Evolutionary conservation across 2,329 filamentous ascomycete genomes (phyloP).

Genomic region (Atkinsonella hypoxylon): DNA sequence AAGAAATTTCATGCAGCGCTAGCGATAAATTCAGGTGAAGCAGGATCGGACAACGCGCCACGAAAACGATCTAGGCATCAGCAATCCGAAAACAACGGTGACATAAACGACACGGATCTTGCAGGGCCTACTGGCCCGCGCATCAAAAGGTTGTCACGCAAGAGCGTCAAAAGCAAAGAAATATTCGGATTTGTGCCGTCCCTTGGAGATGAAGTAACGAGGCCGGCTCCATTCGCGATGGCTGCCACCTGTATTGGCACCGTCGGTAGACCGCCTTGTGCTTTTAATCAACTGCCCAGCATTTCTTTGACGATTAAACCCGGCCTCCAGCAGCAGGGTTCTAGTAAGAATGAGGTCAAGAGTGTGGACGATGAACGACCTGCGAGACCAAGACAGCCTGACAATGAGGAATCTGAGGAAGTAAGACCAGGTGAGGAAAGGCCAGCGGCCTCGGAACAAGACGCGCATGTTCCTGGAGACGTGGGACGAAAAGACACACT

Average conservation of each 20-base stretch:
- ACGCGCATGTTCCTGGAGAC: neutral
- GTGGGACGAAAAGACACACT: neutral
- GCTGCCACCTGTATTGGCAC: constrained; percentile 6
- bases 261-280: constrained; percentile 2
- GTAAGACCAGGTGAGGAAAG: neutral
- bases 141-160: constrained; percentile 27
- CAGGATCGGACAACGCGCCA: neutral
- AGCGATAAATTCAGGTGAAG: neutral
- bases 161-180: constrained; percentile 33
- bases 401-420: neutral
- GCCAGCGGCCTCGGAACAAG: neutral
- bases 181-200: constrained; percentile 28
- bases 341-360: neutral
- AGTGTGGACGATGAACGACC: neutral
- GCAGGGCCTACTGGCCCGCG: constrained; percentile 18
- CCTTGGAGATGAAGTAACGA: constrained; percentile 6
- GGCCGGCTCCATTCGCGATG: constrained; percentile 10
- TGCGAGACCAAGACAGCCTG: neutral
- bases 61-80: neutral
- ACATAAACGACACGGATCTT: neutral
- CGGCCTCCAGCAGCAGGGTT: neutral
- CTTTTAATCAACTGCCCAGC: neutral
- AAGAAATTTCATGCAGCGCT: neutral
- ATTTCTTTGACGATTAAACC: neutral
- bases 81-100: neutral